Base-by-base conservation (phyloP, 305 asterid genomes). In the Solanum hybrid region DNA sequence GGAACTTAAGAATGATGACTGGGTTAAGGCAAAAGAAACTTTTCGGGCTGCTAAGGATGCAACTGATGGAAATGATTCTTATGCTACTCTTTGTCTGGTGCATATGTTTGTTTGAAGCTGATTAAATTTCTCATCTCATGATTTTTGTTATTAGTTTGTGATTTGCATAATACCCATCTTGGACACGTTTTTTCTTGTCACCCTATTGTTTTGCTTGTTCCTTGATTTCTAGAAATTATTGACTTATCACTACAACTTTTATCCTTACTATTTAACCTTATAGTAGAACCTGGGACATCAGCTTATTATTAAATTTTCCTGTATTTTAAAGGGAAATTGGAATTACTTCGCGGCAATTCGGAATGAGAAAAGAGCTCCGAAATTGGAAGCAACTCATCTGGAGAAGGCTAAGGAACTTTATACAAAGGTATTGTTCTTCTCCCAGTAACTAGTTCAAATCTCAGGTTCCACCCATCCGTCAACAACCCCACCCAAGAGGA, bases 1-100 rank as follows among this genome's bases (percentile, higher is more conserved):
- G 94, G 99, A 97, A 93, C 99, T 97, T 89, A 97, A 97, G 95
- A 97, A 97, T 93, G 99, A 97, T 89, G 99, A 97, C 93, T 97
- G 99, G 99, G 99, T 97, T 91, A 97, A 96, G 94, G 99, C 99
- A 51, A 98, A 98, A 93, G 99, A 97, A 93, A 98, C 99, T 87
- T 96, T 98, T 91, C 95, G 98, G 76, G 90, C 91, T 24, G 98
- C 98, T n/a, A 97, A 95, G 92, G 98, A 98, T 87, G 95, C 94
- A 75, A 92, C 95, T 85, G 95, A 92, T 93, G 96, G 96, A 90
- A 96, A 94, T 92, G 99, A 97, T 90, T 95, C 98, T 87, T 98
- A 95, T 95, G 97, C 99, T 91, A 95, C 98, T 86, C 96, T 97
- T 93, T 95, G 98, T 93, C 96, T 97, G 99, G 99, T 97, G 94